Evolutionary conservation across 169 alveolate species (phyloP).

Genomic region (Babesia caballi): DNA sequence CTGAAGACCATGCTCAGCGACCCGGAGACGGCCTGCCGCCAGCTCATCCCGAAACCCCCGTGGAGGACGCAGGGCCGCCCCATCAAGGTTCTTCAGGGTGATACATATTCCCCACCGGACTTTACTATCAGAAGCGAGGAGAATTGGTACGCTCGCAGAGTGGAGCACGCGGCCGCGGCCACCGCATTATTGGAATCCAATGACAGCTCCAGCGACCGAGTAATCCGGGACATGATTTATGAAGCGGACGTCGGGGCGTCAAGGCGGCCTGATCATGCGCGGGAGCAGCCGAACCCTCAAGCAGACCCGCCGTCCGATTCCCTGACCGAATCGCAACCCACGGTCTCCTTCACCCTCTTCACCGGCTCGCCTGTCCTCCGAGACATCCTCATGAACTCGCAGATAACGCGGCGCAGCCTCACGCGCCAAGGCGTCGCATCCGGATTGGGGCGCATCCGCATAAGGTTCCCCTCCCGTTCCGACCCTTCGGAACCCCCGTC

Average conservation of each 20-base stretch:
- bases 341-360: constrained; percentile 52
- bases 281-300: not conserved
- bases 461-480: constrained; percentile 36
- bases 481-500: constrained; percentile 6
- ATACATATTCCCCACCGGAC: too few species aligned
- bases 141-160: not conserved
- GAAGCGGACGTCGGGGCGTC: not conserved
- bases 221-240: too few species aligned
- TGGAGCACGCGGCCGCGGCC: not conserved
- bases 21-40: constrained; percentile 20
- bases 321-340: constrained; percentile 7
- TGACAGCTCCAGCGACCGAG: not conserved
- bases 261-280: too few species aligned
- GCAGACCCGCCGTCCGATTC: not conserved
- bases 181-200: not conserved
- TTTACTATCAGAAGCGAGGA: too few species aligned
- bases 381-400: not conserved
- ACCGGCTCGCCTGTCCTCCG: constrained; percentile 39
- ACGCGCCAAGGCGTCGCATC: too few species aligned
- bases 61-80: not conserved
- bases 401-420: constrained; percentile 4
- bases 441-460: constrained; percentile 44
- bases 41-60: not conserved
- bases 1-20: not conserved
- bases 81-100: too few species aligned